phyloP scores from a whole-genome alignment of 306 rosid species.

The Biancaea sappan region DNA sequence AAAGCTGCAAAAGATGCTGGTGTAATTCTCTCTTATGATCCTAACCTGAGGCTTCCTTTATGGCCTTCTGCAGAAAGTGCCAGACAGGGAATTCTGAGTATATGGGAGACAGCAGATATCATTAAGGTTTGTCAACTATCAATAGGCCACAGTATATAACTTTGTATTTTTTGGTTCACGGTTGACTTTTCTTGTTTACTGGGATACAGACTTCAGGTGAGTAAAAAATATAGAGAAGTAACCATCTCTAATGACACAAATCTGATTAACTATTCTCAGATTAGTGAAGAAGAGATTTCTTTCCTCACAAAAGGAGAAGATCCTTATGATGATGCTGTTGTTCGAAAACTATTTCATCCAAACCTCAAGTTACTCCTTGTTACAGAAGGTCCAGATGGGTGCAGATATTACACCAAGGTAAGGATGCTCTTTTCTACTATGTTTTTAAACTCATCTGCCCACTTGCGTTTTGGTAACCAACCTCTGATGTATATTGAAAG shows the following conservation, averaged over 20 bases:
- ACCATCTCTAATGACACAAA: conserved; percentile 26
- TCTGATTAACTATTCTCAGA: conserved; percentile 50
- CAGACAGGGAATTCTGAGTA: conserved; percentile 90
- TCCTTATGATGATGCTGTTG: conserved; percentile 79
- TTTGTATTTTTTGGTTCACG: conserved; percentile 26
- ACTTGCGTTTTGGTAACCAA: background rate
- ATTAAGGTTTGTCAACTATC: conserved; percentile 61
- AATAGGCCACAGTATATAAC: conserved; percentile 18
- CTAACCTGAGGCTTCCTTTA: conserved; percentile 93
- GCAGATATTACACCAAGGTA: conserved; percentile 95
- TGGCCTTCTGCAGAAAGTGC: conserved; percentile 94
- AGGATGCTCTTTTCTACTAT: conserved; percentile 4
- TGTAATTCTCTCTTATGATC: conserved; percentile 82
- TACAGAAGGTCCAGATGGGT: conserved; percentile 94
- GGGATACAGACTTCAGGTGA: conserved; percentile 3
- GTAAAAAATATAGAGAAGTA: conserved; percentile 24
- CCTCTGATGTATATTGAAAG: conserved; percentile 15
- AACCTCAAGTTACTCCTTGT: conserved; percentile 88
- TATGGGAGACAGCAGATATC: conserved; percentile 92
- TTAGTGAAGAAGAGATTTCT: conserved; percentile 87
- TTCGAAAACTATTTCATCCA: conserved; percentile 80
- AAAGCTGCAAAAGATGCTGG: conserved; percentile 95
- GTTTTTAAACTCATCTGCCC: conserved; percentile 10
- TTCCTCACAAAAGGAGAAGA: conserved; percentile 88
- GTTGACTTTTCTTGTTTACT: conserved; percentile 16